phyloP scores from a whole-genome alignment of 2,329 filamentous ascomycete genomes.

The Fusarium odoratissimum region DNA sequence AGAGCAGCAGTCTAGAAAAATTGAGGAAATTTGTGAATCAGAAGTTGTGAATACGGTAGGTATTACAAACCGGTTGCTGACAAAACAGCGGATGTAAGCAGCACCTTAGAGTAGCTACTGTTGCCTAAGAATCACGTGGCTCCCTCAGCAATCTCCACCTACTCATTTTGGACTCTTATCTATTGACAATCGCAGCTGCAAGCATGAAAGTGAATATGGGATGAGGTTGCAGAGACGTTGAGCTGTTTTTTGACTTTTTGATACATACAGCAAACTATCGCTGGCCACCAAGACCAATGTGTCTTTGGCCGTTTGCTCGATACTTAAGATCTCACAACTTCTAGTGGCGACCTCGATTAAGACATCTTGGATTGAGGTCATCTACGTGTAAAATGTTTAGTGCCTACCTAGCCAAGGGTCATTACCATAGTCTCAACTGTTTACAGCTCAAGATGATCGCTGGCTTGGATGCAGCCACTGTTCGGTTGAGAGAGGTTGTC shows the following conservation, averaged over 20 bases:
- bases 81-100: not conserved
- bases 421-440: accelerated
- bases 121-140: not conserved
- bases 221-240: not conserved
- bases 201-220: not conserved
- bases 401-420: accelerated
- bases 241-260: accelerated
- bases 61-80: not conserved
- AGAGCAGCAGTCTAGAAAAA: accelerated
- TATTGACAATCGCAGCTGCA: not conserved
- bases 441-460: accelerated
- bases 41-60: not conserved
- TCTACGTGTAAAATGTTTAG: accelerated
- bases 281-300: not conserved
- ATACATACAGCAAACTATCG: not conserved
- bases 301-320: not conserved
- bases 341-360: not conserved
- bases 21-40: accelerated
- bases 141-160: not conserved
- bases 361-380: not conserved
- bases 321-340: not conserved
- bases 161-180: not conserved
- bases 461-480: accelerated
- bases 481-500: accelerated
- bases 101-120: not conserved